Base-by-base conservation (phyloP, 257 asterid genomes). In the Rehmannia glutinosa region DNA sequence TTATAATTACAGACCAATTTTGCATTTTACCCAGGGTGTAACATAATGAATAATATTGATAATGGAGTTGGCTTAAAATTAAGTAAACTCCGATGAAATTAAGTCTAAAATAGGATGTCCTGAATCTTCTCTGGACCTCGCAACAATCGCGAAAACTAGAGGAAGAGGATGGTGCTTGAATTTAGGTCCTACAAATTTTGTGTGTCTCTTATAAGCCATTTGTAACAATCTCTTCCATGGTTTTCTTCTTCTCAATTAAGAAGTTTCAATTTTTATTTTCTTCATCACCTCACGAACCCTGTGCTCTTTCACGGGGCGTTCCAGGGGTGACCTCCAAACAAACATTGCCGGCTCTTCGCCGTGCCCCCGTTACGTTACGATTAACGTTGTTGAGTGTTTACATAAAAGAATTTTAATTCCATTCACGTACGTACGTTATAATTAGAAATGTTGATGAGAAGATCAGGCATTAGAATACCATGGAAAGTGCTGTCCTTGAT, bases 221-320 rank as follows among this genome's bases (percentile, higher is more conserved):
- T 13, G 50, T 62, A 67, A 66, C 73, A 62, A 20, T 45, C 41
- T 76, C 59, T 17, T 30, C n/a, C 51, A 66, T 42, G 64, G 25
- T 60, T 62, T 77, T 70, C 68, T 72, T 72, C 73, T 73, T 28
- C 7, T 13, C 35, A 19, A 11, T 2, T 38, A 3, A 38, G 70
- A 71, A 70, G 10, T 32, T 23, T 53, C 73, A 20, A 52, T 47
- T 58, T 10, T 17, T 21, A 6, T 23, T 41, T 41, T 41, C 61
- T 51, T 27, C 50, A 19, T 47, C 65, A 25, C 63, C 82, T 27
- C 64, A 78, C 81, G 33, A 66, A 72, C 82, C 85, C 79, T 70
- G 77, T 75, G 82, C 69, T 49, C 73, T 66, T 61, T 45, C 83
- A 82, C 91, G 85, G 91, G 87, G 95, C 89, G 65, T 78, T 75